A percentile compares a stretch with the other conserved stretches of the same genome.
These are phyloP conservation scores for Cyberlindnera mrakii DNA, from an alignment of 805 yeast genomes.

Conservation along the genomic window DNA sequence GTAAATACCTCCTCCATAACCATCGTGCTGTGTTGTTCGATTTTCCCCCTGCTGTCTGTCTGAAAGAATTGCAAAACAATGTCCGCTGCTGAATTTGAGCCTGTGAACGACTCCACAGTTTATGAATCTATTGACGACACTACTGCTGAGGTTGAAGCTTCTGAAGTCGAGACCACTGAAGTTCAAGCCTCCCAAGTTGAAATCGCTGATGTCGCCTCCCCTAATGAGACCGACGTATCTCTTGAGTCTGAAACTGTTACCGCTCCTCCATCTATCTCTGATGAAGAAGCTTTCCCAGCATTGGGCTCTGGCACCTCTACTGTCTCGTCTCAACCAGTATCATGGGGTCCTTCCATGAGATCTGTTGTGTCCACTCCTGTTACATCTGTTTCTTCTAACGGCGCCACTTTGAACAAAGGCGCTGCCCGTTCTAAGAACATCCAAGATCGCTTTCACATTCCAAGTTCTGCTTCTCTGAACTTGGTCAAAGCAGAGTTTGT, in stretches of 20 bases:
- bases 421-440: slow-evolving; percentile 31
- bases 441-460: slow-evolving; percentile 66
- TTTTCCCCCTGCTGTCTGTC: slow-evolving; percentile 1
- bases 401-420: slow-evolving; percentile 3
- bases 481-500: slow-evolving; percentile 61
- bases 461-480: slow-evolving; percentile 59
- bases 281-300: slow-evolving; percentile 59
- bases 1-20: neutral
- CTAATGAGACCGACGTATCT: slow-evolving; percentile 1
- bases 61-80: neutral
- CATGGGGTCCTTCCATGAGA: slow-evolving; percentile 36
- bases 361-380: slow-evolving; percentile 17
- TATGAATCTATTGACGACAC: slow-evolving; percentile 1
- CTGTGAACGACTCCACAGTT: neutral
- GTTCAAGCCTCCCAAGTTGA: neutral
- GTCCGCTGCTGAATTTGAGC: slow-evolving; percentile 1
- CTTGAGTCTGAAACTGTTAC: neutral
- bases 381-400: slow-evolving; percentile 19
- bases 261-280: slow-evolving; percentile 37
- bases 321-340: slow-evolving; percentile 20
- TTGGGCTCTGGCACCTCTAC: slow-evolving; percentile 43
- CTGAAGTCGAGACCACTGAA: slow-evolving; percentile 1
- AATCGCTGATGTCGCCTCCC: slow-evolving; percentile 1
- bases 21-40: neutral
- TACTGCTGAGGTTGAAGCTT: neutral